Percentiles rank a stretch among this genome's conserved stretches.
Conservation (phyloP, 1,284 basidiomycete species). For the Dichomitus squalens region DNA sequence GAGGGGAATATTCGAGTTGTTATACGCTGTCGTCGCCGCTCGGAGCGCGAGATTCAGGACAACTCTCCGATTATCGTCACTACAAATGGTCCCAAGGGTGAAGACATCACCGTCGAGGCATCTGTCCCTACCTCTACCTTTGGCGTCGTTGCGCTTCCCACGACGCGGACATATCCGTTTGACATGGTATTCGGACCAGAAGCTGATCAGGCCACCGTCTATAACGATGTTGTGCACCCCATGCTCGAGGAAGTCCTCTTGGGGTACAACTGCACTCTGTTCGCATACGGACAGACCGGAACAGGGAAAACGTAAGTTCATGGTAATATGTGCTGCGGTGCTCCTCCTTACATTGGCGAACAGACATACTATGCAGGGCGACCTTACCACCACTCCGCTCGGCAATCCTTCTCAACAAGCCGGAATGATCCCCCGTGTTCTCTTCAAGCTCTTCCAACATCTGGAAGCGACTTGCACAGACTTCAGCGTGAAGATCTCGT, state of each 20-base stretch:
- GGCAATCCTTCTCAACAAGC: constrained; percentile 89
- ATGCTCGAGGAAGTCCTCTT: constrained; percentile 92
- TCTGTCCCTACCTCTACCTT: constrained; percentile 64
- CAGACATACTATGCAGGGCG: constrained; percentile 96
- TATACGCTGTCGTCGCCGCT: constrained; percentile 80
- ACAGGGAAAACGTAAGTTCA: constrained; percentile 95
- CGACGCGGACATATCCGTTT: constrained; percentile 86
- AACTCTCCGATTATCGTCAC: constrained; percentile 84
- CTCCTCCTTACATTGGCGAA: neutral
- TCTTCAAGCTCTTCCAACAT: constrained; percentile 91
- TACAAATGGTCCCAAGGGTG: constrained; percentile 71
- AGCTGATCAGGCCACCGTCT: constrained; percentile 94
- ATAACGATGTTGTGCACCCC: constrained; percentile 90
- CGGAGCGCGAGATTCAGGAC: constrained; percentile 81
- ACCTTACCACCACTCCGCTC: constrained; percentile 79
- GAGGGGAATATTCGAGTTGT: constrained; percentile 91
- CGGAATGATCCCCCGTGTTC: constrained; percentile 96
- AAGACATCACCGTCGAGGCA: constrained; percentile 81
- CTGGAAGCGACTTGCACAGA: constrained; percentile 81
- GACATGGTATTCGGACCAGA: constrained; percentile 96
- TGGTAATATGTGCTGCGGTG: neutral
- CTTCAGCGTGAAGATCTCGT: constrained; percentile 93
- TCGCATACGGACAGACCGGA: constrained; percentile 98
- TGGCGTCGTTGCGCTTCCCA: constrained; percentile 65
- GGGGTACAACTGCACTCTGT: constrained; percentile 98